Conservation (phyloP, 78 protist genomes). For the Dictyostelium brefeldianum region DNA sequence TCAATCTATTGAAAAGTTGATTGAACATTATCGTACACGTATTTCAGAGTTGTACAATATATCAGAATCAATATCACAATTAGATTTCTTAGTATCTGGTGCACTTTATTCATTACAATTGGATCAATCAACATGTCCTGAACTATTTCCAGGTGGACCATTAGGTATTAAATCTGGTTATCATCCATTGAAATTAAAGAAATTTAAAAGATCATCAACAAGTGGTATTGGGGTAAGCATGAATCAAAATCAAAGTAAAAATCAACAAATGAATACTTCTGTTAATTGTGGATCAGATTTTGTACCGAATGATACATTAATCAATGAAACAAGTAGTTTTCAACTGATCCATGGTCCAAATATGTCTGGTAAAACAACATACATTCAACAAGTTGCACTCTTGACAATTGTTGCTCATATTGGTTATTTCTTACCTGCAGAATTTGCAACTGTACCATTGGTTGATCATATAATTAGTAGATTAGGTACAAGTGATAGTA, state of each 20-base stretch:
- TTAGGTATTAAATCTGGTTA: slow-evolving; percentile 71
- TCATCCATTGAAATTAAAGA: slow-evolving; percentile 57
- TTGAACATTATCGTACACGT: slow-evolving; percentile 17
- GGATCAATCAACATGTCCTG: slow-evolving; percentile 56
- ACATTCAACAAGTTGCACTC: slow-evolving; percentile 81
- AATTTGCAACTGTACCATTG: slow-evolving; percentile 48
- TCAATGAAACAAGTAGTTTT: slow-evolving; percentile 54
- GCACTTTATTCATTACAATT: background rate
- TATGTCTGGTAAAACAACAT: slow-evolving; percentile 86
- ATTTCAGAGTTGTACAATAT: slow-evolving; percentile 40
- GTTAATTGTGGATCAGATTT: background rate
- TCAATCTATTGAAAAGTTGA: slow-evolving; percentile 1
- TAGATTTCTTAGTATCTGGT: slow-evolving; percentile 35
- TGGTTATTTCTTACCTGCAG: slow-evolving; percentile 77
- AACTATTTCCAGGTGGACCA: slow-evolving; percentile 55
- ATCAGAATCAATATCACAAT: slow-evolving; percentile 58
- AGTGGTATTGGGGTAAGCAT: too few relatives aligned
- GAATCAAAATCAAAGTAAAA: background rate
- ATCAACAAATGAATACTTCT: background rate
- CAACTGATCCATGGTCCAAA: slow-evolving; percentile 82
- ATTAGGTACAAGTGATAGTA: slow-evolving; percentile 68
- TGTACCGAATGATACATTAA: slow-evolving; percentile 68
- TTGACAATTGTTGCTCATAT: slow-evolving; percentile 76
- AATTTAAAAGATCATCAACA: background rate
- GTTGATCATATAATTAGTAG: slow-evolving; percentile 64